Evolutionary conservation across 495 filamentous ascomycete genomes (phyloP).

Genomic region (Rhizodiscina lignyota): DNA sequence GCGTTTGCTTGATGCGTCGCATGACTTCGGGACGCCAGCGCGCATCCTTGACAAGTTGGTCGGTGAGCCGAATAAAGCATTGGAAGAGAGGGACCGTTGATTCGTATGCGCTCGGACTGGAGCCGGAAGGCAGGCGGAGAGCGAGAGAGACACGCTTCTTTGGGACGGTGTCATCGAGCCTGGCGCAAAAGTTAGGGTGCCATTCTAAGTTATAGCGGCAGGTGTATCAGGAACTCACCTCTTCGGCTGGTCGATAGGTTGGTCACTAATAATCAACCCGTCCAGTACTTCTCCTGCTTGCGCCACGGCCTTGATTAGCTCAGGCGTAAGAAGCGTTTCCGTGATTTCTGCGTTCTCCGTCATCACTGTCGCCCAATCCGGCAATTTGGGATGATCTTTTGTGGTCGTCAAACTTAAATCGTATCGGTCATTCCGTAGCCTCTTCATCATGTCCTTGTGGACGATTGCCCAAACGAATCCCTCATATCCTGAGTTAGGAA

Average conservation of each 20-base stretch:
- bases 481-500: constrained; percentile 65
- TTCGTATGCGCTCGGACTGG: constrained; percentile 39
- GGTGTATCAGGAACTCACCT: constrained; percentile 39
- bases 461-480: constrained; percentile 90
- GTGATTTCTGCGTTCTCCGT: constrained; percentile 91
- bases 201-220: constrained; percentile 1
- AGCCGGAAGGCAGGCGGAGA: constrained; percentile 48
- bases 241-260: constrained; percentile 75
- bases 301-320: constrained; percentile 66
- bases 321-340: constrained; percentile 67
- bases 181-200: constrained; percentile 27
- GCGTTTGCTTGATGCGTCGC: constrained; percentile 61
- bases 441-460: constrained; percentile 86
- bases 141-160: constrained; percentile 75
- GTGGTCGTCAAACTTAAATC: constrained; percentile 84
- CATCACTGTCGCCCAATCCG: constrained; percentile 89
- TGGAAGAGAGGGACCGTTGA: constrained; percentile 58
- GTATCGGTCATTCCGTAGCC: constrained; percentile 80
- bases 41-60: constrained; percentile 54
- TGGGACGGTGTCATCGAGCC: constrained; percentile 68
- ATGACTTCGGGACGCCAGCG: constrained; percentile 83
- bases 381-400: constrained; percentile 78
- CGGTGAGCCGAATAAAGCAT: constrained; percentile 70
- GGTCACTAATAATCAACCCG: constrained; percentile 77
- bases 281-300: constrained; percentile 70